phyloP scores from a whole-genome alignment of 2,329 filamentous ascomycete species.

The Ascochyta koolunga region DNA sequence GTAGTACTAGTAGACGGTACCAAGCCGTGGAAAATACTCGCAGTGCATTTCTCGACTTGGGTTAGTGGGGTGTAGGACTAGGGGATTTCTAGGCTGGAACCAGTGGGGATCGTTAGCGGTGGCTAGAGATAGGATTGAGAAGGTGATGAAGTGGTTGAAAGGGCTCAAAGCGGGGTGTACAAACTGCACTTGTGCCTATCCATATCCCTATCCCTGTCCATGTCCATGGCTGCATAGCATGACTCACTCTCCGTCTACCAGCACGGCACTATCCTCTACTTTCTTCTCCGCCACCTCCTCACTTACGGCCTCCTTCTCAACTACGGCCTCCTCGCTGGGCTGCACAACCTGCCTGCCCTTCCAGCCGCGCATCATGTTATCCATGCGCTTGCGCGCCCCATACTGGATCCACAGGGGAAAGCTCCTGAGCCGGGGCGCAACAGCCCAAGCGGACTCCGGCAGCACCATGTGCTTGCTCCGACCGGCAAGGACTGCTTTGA shows the following conservation, averaged over 20 bases:
- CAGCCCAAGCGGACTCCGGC: conserved; percentile 52
- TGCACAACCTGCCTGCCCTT: conserved; percentile 48
- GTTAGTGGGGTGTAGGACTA: no score
- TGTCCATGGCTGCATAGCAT: neutral
- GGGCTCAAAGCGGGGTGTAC: neutral
- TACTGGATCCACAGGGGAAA: conserved; percentile 70
- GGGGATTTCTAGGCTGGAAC: no score
- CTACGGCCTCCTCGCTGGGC: conserved; percentile 40
- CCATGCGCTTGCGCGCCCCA: conserved; percentile 53
- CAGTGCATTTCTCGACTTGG: no score
- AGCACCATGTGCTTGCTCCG: conserved; percentile 63
- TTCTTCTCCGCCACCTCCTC: conserved; percentile 28
- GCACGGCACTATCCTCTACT: conserved; percentile 35
- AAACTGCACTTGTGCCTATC: no score
- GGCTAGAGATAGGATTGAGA: no score
- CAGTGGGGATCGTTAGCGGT: no score
- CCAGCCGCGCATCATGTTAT: conserved; percentile 44
- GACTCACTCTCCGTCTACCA: conserved; percentile 25
- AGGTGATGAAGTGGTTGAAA: no score
- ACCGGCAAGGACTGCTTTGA: conserved; percentile 64
- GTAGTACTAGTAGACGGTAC: no score
- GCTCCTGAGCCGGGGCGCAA: conserved; percentile 50
- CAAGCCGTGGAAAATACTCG: no score
- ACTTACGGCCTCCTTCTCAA: conserved; percentile 29
- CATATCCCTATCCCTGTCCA: no score